Evolutionary conservation across 345 rosid species (phyloP), one percentile per base, ranked within the genome.

Genomic region (Pseudoturritis turrita): DNA sequence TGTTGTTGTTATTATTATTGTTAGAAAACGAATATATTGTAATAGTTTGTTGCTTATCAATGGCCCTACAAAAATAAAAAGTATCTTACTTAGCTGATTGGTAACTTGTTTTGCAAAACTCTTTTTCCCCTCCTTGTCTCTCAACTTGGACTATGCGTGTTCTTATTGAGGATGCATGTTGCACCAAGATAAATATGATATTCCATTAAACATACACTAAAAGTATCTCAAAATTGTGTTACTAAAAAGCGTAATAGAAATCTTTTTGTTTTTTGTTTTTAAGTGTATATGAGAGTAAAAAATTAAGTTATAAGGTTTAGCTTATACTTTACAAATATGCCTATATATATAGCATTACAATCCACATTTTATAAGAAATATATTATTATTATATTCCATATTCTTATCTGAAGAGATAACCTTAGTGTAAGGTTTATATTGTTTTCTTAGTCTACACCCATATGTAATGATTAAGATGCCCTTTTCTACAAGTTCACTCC

Each of bases 51-150:
- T 55, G 40, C n/a, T 64, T 63, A 63, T 55, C 63, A 72, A 63
- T 43, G 63, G 50, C 10, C 53, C 62, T 62, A 75, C 55, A 35
- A 49, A 55, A 44, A 31, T 14, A 41, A 28, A 66, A 40, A 46
- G 17, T 44, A 49, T 74, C 25, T 67, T 12, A 31, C 53, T 63
- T 66, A 66, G 46, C 10, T 59, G 59, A 40, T 50, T 62, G 70
- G 55, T 82, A 36, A 60, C 80, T 75, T 83, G 72, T 55, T 75
- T 65, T 65, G 69, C 83, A 75, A 78, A 75, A 74, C 75, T 78
- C 58, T 50, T 67, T 58, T 58, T 15, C 43, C 25, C 46, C 56
- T 50, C 3, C 28, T 35, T 68, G 66, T 64, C 74, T 74, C 74
- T 21, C 78, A 77, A 79, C 81, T 80, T 77, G 83, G 66, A 68